Base-by-base conservation (phyloP, 345 rosid genomes). In the Eucalyptus albens region DNA sequence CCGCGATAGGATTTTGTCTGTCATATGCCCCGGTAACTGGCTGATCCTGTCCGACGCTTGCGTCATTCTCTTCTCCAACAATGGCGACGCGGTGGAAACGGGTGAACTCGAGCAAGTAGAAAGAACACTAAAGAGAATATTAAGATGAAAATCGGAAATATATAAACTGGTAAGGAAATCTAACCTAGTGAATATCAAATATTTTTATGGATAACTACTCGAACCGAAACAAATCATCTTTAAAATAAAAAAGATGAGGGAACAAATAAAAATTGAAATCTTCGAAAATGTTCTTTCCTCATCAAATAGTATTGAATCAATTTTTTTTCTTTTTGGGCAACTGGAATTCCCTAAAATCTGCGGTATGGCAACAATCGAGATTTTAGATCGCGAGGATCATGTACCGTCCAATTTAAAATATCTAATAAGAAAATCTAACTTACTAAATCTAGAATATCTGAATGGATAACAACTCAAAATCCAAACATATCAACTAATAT, bases 11-110 rank as follows among this genome's bases (percentile, higher is more conserved):
- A 59, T 59, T 59, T 59, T 24, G n/a, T 59, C 65, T 10, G 65
- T 26, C 5, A 59, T 24, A 59, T 59, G 65, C 65, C n/a, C 15
- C n/a, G 7, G 65, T 59, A 59, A 59, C 65, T 26, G 14, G 65
- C 65, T 59, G 92, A 95, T 87, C 85, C 81, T 92, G 89, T 95
- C 96, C 33, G 90, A 45, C 86, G 87, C 95, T 5, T 89, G 80
- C 90, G 91, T 40, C 89, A 90, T 31, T 15, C 50, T 55, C 72
- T 87, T 31, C 17, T 86, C 55, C 60, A 50, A 19, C 16, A 45
- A 27, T 44, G 27, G 29, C 6, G 50, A 83, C 55, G 26, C 49
- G 14, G n/a, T 0, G 2, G 16, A 45, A 60, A 60, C 15, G 16
- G 31, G 67, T 3, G 29, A 60, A 60, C 67, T 24, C 31, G 67